Conservation (phyloP, 2,329 filamentous ascomycete genomes). For the Aspergillus ustus region DNA sequence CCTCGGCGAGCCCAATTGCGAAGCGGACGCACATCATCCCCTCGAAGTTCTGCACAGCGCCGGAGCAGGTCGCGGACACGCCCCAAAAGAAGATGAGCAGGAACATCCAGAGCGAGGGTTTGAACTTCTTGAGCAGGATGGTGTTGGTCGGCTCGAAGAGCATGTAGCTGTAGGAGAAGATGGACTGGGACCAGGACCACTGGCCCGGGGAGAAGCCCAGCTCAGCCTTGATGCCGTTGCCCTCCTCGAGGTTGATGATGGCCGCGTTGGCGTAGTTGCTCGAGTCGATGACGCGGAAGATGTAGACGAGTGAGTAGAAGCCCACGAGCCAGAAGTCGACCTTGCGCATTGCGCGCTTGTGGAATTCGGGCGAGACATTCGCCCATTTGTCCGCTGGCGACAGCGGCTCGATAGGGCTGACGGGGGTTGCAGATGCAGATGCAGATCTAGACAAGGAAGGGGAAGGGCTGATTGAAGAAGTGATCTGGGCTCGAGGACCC, state of each 20-base stretch:
- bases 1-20: conserved; percentile 42
- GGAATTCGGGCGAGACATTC: conserved; percentile 21
- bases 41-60: conserved; percentile 39
- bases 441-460: not conserved
- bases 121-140: conserved; percentile 42
- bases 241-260: conserved; percentile 48
- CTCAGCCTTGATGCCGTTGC: conserved; percentile 47
- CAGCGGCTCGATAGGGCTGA: not conserved
- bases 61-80: conserved; percentile 41
- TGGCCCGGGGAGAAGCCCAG: conserved; percentile 37
- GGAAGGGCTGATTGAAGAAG: not conserved
- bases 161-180: conserved; percentile 49
- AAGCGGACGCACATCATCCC: conserved; percentile 47
- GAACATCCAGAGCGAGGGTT: conserved; percentile 44
- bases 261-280: conserved; percentile 48
- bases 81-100: conserved; percentile 43
- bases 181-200: conserved; percentile 47
- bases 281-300: conserved; percentile 47
- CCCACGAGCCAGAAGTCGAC: conserved; percentile 38
- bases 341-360: conserved; percentile 40
- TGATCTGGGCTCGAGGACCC: not conserved
- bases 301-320: conserved; percentile 44
- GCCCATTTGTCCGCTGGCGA: not conserved
- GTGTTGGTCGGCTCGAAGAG: conserved; percentile 47
- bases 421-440: not conserved